These are phyloP conservation scores for Coemansia sp. DNA, from an alignment of 192 early-diverging fungal genomes.

Conservation along the genomic window DNA sequence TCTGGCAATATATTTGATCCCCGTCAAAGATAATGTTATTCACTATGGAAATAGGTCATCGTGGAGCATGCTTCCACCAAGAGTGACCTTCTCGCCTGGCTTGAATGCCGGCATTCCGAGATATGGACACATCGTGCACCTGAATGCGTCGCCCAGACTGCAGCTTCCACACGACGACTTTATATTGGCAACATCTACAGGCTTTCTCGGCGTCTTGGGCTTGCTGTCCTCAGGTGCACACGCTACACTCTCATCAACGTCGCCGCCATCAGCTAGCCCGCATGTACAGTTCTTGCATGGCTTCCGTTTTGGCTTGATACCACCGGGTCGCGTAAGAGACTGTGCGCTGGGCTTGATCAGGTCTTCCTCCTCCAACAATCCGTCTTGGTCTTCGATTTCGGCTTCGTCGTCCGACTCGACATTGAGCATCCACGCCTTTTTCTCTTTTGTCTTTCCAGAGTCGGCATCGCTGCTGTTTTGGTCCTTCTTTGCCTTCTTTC, in stretches of 20 bases:
- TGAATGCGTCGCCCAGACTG: conserved; percentile 95
- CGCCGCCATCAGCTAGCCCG: conserved; percentile 80
- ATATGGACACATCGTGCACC: conserved; percentile 94
- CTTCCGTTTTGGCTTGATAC: conserved; percentile 78
- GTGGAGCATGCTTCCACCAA: conserved; percentile 67
- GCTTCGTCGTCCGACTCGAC: conserved; percentile 75
- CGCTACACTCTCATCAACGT: conserved; percentile 52
- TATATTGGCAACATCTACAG: conserved; percentile 56
- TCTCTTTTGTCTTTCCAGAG: conserved; percentile 41
- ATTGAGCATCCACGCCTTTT: conserved; percentile 73
- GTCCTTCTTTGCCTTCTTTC: conserved; percentile 62
- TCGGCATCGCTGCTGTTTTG: conserved; percentile 31
- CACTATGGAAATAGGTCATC: conserved; percentile 54
- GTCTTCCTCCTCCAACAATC: conserved; percentile 81
- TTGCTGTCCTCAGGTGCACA: conserved; percentile 55
- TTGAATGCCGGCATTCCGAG: conserved; percentile 96
- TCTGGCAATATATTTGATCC: too few species aligned
- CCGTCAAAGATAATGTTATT: not conserved
- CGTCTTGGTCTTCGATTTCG: conserved; percentile 86
- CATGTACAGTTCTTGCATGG: conserved; percentile 99
- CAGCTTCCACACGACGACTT: conserved; percentile 77
- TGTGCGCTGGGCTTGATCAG: conserved; percentile 67
- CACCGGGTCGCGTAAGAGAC: conserved; percentile 65
- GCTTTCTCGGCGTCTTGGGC: conserved; percentile 52
- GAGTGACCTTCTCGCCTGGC: conserved; percentile 87